phyloP scores from a whole-genome alignment of 2,329 filamentous ascomycete genomes.

The Capronia epimyces region DNA sequence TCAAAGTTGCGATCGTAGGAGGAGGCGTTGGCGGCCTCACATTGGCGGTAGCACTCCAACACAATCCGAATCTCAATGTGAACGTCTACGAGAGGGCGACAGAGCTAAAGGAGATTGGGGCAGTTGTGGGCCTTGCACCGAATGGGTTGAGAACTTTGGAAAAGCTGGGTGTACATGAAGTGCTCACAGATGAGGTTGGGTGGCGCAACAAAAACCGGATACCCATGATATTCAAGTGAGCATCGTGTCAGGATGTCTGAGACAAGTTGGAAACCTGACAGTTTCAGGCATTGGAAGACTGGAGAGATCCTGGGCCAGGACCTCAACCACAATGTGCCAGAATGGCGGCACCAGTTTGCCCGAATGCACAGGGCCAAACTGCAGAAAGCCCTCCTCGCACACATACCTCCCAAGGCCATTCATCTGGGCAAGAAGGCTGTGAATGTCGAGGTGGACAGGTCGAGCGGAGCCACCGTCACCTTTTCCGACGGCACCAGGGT shows the following conservation, averaged over 20 bases:
- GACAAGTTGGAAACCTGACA: too few species aligned
- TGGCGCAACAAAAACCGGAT: conserved; percentile 40
- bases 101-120: conserved; percentile 46
- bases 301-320: conserved; percentile 38
- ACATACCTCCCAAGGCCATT: conserved; percentile 41
- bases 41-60: conserved; percentile 44
- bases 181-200: conserved; percentile 40
- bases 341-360: conserved; percentile 39
- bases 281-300: conserved; percentile 33
- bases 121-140: conserved; percentile 48
- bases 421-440: conserved; percentile 43
- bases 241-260: too few species aligned
- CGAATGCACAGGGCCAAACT: conserved; percentile 48
- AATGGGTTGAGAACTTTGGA: conserved; percentile 51
- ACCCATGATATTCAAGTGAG: conserved; percentile 44
- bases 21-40: conserved; percentile 49
- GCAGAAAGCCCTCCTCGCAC: conserved; percentile 45
- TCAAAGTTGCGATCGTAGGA: conserved; percentile 46
- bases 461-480: conserved; percentile 33
- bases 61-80: conserved; percentile 33
- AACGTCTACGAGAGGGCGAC: conserved; percentile 48
- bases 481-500: conserved; percentile 47
- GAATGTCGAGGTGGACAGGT: conserved; percentile 34
- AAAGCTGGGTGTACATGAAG: conserved; percentile 44
- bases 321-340: conserved; percentile 37